Conservation (phyloP, 2,329 filamentous ascomycete genomes). For the Aspergillus texensis region DNA sequence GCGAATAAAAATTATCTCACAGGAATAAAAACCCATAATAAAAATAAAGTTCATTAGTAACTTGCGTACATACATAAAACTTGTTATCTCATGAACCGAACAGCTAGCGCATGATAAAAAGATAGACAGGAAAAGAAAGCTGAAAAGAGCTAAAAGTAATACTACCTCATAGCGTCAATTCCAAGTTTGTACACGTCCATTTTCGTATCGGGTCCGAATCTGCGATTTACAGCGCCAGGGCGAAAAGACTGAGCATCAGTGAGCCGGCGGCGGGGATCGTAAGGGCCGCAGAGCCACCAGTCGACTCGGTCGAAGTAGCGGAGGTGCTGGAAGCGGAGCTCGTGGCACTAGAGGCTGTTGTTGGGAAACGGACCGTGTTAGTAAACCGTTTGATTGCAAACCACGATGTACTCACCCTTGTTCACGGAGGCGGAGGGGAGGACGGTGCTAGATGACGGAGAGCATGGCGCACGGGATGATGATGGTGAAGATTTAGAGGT, state of each 20-base stretch:
- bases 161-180: neutral
- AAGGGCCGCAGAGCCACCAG: slow-evolving; percentile 30
- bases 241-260: slow-evolving; percentile 30
- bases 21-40: neutral
- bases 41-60: slow-evolving; percentile 10
- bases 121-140: slow-evolving; percentile 1
- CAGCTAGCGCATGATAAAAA: neutral
- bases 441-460: slow-evolving; percentile 22
- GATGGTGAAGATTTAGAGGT: slow-evolving; percentile 10
- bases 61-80: slow-evolving; percentile 9
- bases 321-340: slow-evolving; percentile 15
- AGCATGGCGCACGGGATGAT: neutral
- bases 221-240: slow-evolving; percentile 26
- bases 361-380: slow-evolving; percentile 13
- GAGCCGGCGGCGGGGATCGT: slow-evolving; percentile 32
- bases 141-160: neutral
- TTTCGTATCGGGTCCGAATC: neutral
- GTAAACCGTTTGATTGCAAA: neutral
- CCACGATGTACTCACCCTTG: slow-evolving; percentile 28
- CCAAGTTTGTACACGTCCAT: neutral
- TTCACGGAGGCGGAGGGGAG: slow-evolving; percentile 26
- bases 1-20: neutral
- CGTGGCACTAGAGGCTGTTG: slow-evolving; percentile 13
- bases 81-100: slow-evolving; percentile 2
- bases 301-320: slow-evolving; percentile 26